Conservation (phyloP, 2,329 filamentous ascomycete genomes). For the Colletotrichum eremochloae region DNA sequence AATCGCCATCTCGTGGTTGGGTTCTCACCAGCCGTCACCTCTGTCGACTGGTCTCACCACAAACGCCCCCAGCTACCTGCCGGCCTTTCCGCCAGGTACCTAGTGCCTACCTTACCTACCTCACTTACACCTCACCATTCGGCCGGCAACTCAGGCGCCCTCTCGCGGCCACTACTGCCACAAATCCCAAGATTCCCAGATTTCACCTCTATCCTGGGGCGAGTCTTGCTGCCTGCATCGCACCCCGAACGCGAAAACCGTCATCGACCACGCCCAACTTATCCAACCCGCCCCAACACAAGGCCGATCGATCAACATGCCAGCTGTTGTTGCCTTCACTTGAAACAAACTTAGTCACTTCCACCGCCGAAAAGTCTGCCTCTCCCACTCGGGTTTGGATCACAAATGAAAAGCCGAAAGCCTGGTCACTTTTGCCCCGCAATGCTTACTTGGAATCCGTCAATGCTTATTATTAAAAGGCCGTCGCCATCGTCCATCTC, state of each 20-base stretch:
- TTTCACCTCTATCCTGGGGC: background rate
- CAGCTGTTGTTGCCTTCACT: slow-evolving; percentile 34
- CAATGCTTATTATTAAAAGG: background rate
- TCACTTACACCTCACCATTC: slow-evolving; percentile 12
- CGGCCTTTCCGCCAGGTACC: slow-evolving; percentile 19
- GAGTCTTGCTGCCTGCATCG: background rate
- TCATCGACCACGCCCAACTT: slow-evolving; percentile 7
- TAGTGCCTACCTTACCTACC: no score
- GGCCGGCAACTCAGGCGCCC: slow-evolving; percentile 16
- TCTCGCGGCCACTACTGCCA: background rate
- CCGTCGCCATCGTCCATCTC: background rate
- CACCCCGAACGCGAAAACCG: background rate
- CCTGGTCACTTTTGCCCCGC: background rate
- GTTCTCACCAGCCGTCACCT: slow-evolving; percentile 3
- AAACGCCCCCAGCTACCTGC: slow-evolving; percentile 19
- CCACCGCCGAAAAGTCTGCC: slow-evolving; percentile 4
- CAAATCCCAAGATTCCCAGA: background rate
- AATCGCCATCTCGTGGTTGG: slow-evolving; percentile 8
- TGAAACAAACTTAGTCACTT: slow-evolving; percentile 38
- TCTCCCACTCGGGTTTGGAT: background rate
- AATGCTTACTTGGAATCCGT: background rate
- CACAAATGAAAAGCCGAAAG: background rate
- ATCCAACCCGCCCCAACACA: slow-evolving; percentile 2
- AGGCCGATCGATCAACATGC: slow-evolving; percentile 6
- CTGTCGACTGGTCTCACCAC: slow-evolving; percentile 25